Evolutionary conservation across 1,284 basidiomycete genomes (phyloP).

Genomic region (Trametes polyzona): DNA sequence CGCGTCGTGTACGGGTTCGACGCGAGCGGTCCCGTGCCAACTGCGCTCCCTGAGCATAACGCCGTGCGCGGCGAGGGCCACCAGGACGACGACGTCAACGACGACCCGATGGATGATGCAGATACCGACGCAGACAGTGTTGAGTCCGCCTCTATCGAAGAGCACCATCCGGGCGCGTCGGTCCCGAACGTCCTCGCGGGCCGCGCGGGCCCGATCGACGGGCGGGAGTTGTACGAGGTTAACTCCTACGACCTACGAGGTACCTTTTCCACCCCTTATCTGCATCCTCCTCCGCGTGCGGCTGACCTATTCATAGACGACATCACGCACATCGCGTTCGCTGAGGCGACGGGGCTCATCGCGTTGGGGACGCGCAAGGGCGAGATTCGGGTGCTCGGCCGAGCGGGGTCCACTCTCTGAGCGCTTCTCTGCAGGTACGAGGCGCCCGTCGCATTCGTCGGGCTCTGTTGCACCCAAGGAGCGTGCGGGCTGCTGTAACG

Average conservation of each 20-base stretch:
- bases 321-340: constrained; percentile 50
- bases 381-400: constrained; percentile 34
- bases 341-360: constrained; percentile 49
- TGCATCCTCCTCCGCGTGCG: neutral
- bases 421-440: constrained; percentile 1
- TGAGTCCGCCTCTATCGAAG: neutral
- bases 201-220: constrained; percentile 29
- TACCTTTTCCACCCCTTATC: constrained; percentile 27
- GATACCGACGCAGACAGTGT: neutral
- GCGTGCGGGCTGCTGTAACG: no score
- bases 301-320: constrained; percentile 42
- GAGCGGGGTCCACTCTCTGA: constrained; percentile 5
- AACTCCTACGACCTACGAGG: constrained; percentile 55
- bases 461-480: neutral
- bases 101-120: neutral
- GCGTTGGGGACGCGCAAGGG: constrained; percentile 50
- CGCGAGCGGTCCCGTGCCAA: constrained; percentile 3
- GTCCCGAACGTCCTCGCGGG: neutral
- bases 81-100: constrained; percentile 4
- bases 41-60: neutral
- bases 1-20: constrained; percentile 44
- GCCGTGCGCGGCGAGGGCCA: neutral
- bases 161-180: neutral
- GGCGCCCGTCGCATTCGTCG: neutral
- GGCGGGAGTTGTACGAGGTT: constrained; percentile 42